Conservation (phyloP, 2,329 filamentous ascomycete genomes). For the Aaosphaeria arxii region DNA sequence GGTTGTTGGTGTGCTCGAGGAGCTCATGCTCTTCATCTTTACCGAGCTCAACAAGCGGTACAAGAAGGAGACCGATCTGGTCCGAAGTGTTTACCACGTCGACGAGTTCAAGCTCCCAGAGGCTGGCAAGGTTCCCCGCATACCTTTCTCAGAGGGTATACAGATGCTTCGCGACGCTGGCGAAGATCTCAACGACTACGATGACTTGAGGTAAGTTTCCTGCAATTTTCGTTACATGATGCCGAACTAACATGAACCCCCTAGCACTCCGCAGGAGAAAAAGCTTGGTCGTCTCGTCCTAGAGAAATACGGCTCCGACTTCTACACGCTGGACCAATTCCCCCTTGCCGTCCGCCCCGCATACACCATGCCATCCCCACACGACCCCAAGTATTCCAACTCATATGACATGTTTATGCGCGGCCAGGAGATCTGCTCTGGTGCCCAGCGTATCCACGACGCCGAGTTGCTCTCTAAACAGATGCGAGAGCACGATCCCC, state of each 20-base stretch:
- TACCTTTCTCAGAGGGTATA: constrained; percentile 77
- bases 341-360: constrained; percentile 84
- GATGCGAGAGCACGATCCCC: constrained; percentile 57
- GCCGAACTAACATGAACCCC: too few species aligned
- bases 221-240: too few species aligned
- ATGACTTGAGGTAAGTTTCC: constrained; percentile 59
- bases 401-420: constrained; percentile 71
- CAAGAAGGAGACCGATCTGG: constrained; percentile 67
- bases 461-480: constrained; percentile 56
- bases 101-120: constrained; percentile 74
- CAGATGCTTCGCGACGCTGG: constrained; percentile 74
- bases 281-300: constrained; percentile 84
- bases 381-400: constrained; percentile 51
- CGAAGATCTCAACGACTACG: constrained; percentile 71
- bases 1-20: constrained; percentile 69
- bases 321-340: constrained; percentile 97
- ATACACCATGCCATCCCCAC: constrained; percentile 73
- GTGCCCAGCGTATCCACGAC: constrained; percentile 65
- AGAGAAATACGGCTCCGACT: constrained; percentile 89
- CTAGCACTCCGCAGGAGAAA: constrained; percentile 73
- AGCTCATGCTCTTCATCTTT: constrained; percentile 76
- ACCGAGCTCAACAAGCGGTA: constrained; percentile 66
- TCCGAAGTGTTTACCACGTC: constrained; percentile 70
- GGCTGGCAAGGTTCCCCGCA: constrained; percentile 69
- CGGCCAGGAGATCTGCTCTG: constrained; percentile 66